These are phyloP conservation scores for Lyophyllum atratum DNA, from an alignment of 768 basidiomycete genomes.

Conservation along the genomic window DNA sequence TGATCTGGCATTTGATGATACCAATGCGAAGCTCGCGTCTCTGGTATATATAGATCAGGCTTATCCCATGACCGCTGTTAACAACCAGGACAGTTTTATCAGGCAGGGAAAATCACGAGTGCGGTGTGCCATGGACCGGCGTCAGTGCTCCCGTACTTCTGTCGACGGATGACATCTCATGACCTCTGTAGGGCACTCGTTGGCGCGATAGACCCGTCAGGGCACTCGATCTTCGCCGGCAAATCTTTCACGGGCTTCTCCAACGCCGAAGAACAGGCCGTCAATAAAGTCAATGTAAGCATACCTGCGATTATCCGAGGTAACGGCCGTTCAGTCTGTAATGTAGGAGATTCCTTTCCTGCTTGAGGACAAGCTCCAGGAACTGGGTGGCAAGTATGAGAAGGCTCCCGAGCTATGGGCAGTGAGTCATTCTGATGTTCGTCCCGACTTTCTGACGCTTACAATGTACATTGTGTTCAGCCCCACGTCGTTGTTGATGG, in stretches of 20 bases:
- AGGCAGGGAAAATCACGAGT: conserved; percentile 61
- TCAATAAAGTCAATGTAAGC: conserved; percentile 45
- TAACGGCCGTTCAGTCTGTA: neutral
- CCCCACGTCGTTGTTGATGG: conserved; percentile 58
- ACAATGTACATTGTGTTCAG: conserved; percentile 20
- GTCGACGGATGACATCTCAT: neutral
- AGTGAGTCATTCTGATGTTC: conserved; percentile 38
- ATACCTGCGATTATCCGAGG: neutral
- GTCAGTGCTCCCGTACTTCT: conserved; percentile 35
- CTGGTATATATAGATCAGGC: conserved; percentile 37
- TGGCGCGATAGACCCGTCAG: conserved; percentile 50
- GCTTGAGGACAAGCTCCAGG: conserved; percentile 63
- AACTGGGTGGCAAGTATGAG: conserved; percentile 66
- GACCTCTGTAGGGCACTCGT: conserved; percentile 53
- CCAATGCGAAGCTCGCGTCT: conserved; percentile 58
- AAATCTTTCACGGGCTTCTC: conserved; percentile 67
- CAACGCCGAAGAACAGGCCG: conserved; percentile 63
- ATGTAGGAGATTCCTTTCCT: conserved; percentile 66
- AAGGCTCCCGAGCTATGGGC: conserved; percentile 59
- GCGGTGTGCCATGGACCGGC: conserved; percentile 85
- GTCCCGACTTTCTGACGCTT: neutral
- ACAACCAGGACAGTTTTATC: conserved; percentile 56
- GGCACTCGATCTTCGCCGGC: conserved; percentile 67
- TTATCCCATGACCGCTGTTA: neutral
- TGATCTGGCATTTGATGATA: conserved; percentile 61